These are phyloP conservation scores for Vitis amurensis DNA, from an alignment of 164 flowering plant genomes.

Conservation along the genomic window DNA sequence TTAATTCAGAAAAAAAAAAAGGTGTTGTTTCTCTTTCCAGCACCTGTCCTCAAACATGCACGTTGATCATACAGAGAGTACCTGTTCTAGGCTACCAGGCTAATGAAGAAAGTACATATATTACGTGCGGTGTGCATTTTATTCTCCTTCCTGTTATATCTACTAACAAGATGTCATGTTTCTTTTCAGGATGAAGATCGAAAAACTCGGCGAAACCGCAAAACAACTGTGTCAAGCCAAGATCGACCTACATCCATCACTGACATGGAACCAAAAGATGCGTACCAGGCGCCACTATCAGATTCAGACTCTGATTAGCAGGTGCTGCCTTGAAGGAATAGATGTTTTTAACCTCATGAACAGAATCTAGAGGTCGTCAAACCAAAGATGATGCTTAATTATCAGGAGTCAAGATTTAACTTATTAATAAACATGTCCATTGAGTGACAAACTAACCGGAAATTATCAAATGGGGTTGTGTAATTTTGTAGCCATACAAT, in stretches of 20 bases:
- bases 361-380: neutral
- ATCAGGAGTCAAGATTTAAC: too few relatives aligned
- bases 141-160: neutral
- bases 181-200: conserved; percentile 37
- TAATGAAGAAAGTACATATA: neutral
- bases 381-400: too few relatives aligned
- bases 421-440: too few relatives aligned
- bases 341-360: neutral
- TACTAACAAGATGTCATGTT: neutral
- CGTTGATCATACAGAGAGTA: too few relatives aligned
- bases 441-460: too few relatives aligned
- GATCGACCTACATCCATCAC: conserved; percentile 51
- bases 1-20: too few relatives aligned
- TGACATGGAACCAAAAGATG: conserved; percentile 70
- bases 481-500: too few relatives aligned
- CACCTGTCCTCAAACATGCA: too few relatives aligned
- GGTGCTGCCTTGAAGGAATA: conserved; percentile 3
- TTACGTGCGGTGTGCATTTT: neutral
- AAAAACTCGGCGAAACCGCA: conserved; percentile 25
- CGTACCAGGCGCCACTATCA: conserved; percentile 50
- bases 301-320: conserved; percentile 64
- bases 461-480: too few relatives aligned
- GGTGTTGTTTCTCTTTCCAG: too few relatives aligned
- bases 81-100: too few relatives aligned
- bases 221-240: conserved; percentile 18